Evolutionary conservation across 1,284 basidiomycete species (phyloP), one percentile per base, ranked within the genome.

Genomic region (Agroathelia rolfsii): DNA sequence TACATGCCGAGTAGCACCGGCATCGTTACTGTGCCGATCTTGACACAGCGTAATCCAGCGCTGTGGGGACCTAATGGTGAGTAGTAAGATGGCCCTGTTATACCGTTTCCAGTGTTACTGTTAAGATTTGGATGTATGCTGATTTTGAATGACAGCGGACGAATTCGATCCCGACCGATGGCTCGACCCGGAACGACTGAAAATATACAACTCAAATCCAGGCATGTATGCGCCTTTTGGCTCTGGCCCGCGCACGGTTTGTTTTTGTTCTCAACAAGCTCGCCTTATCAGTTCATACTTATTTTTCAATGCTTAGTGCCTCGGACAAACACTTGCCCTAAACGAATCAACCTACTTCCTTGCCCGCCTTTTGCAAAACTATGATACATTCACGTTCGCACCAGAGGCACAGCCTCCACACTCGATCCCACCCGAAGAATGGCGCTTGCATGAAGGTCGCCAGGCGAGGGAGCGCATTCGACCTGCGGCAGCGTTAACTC

Each of bases 291-390:
- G 64, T 52, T 14, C 26, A 21, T 5, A 8, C 24, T 21, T 34
- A 35, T 23, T 26, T 13, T 28, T 25, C 17, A 15, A 16, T 25
- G 14, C 33, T 10, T 42, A 80, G 77, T 82, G 79, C 45, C 52
- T 83, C 11, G 80, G 79, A 5, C 76, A 81, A 48, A 74, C 79
- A 42, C 80, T 79, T 40, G 79, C 79, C 3, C 73, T 73, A 40
- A 81, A 81, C 46, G 73, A 84, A 49, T 70, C 74, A 27, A 72
- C 75, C 3, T 83, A 70, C 47, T 73, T 81, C 52, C 62, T 84
- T 21, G 69, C 76, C 6, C 62, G 73, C 18, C 50, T 84, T 16
- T 49, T 84, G 30, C 79, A 83, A 44, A 61, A 61, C 14, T 82
- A 74, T 42, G 66, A 72, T 39, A 56, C 59, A 2, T 72, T 84